These are phyloP conservation scores for Rhodotorula babjevae DNA, from an alignment of 768 basidiomycete species.

Conservation along the genomic window DNA sequence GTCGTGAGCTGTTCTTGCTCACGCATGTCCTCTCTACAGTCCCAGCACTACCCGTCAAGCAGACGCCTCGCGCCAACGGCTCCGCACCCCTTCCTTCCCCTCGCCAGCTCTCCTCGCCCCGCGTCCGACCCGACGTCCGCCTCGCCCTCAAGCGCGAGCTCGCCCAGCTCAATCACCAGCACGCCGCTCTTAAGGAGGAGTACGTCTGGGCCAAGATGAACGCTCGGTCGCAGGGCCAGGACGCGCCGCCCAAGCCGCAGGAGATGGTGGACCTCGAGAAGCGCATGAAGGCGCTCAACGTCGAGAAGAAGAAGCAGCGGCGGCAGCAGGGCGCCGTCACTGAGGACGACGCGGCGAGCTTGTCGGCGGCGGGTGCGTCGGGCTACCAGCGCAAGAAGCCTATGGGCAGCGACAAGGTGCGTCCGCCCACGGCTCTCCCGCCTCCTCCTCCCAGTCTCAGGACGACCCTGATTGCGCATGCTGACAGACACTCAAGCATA, in stretches of 20 bases:
- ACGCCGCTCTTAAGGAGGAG: too few species aligned
- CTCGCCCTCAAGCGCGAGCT: not conserved
- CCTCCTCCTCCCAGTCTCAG: too few species aligned
- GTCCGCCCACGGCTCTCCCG: not conserved
- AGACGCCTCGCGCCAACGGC: not conserved
- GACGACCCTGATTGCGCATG: not conserved
- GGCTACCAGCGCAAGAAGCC: conserved; percentile 16
- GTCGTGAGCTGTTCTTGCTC: not conserved
- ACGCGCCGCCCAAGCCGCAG: not conserved
- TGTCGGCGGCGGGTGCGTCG: not conserved
- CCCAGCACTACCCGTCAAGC: not conserved
- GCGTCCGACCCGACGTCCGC: not conserved
- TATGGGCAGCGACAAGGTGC: conserved; percentile 18
- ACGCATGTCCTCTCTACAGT: not conserved
- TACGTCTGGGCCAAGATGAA: not conserved
- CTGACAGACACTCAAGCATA: not conserved
- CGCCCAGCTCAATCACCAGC: not conserved
- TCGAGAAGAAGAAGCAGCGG: not conserved
- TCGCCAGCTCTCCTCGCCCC: not conserved
- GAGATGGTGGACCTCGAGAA: not conserved
- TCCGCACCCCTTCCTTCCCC: not conserved
- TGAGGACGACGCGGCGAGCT: not conserved
- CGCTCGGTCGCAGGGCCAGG: not conserved
- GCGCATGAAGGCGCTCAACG: not conserved
- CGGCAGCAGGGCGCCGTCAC: too few species aligned